These are phyloP conservation scores for Haplographium delicatum DNA, from an alignment of 495 filamentous ascomycete genomes.

Conservation along the genomic window DNA sequence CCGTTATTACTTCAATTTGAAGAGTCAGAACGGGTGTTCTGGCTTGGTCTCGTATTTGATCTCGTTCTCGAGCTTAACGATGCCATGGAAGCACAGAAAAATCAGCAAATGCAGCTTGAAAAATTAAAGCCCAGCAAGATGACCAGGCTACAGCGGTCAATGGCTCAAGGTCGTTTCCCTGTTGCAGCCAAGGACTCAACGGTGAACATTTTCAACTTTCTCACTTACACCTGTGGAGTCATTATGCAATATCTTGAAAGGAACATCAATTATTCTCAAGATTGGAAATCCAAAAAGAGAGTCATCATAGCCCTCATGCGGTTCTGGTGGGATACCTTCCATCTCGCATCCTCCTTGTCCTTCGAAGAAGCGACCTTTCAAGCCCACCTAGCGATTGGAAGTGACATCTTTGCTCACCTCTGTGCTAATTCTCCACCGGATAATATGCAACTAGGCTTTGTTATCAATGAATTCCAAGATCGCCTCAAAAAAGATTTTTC, in stretches of 20 bases:
- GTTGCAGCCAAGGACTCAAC: slow-evolving; percentile 63
- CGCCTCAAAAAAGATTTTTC: slow-evolving; percentile 30
- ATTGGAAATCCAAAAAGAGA: slow-evolving; percentile 23
- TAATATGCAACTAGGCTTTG: not conserved
- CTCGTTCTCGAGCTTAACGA: slow-evolving; percentile 39
- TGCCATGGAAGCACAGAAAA: slow-evolving; percentile 26
- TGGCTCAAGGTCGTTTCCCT: slow-evolving; percentile 50
- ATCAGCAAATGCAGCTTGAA: slow-evolving; percentile 30
- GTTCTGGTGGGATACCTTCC: slow-evolving; percentile 55
- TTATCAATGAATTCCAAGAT: not conserved
- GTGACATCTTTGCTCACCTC: slow-evolving; percentile 8
- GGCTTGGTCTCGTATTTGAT: slow-evolving; percentile 46
- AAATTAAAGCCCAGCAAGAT: slow-evolving; percentile 54
- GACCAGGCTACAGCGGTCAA: slow-evolving; percentile 65
- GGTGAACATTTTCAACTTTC: slow-evolving; percentile 36
- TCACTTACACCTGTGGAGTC: slow-evolving; percentile 28
- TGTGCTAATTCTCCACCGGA: not conserved
- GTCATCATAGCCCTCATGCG: slow-evolving; percentile 42
- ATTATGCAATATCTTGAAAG: slow-evolving; percentile 31
- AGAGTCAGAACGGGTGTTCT: slow-evolving; percentile 32
- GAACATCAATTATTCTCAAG: slow-evolving; percentile 18
- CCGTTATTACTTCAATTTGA: slow-evolving; percentile 31
- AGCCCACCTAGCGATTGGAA: slow-evolving; percentile 39
- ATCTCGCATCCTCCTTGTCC: slow-evolving; percentile 30
- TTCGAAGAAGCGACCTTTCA: slow-evolving; percentile 53